These are phyloP conservation scores for Amauroascus niger DNA, from an alignment of 2,329 filamentous ascomycete species.

Conservation along the genomic window DNA sequence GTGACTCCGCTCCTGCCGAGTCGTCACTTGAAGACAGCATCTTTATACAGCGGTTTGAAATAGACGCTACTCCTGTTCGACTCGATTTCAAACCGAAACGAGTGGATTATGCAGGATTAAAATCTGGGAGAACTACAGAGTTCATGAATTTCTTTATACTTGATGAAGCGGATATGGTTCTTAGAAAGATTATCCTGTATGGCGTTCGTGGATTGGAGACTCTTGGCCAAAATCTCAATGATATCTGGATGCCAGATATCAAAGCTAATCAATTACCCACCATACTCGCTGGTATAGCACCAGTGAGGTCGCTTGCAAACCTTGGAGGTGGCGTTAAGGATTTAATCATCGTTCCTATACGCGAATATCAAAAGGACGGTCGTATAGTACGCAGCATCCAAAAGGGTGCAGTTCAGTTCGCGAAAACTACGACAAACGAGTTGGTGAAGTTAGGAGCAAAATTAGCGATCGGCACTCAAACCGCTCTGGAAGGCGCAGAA, in stretches of 20 bases:
- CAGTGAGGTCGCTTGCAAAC: constrained; percentile 82
- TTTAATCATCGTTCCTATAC: constrained; percentile 78
- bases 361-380: constrained; percentile 89
- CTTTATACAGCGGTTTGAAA: constrained; percentile 81
- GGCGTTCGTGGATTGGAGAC: constrained; percentile 85
- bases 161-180: constrained; percentile 74
- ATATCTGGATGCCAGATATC: constrained; percentile 94
- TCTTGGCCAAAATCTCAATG: constrained; percentile 79
- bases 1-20: constrained; percentile 46
- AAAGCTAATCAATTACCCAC: constrained; percentile 78
- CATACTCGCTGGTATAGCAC: constrained; percentile 78
- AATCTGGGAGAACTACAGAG: constrained; percentile 88
- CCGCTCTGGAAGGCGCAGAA: constrained; percentile 81
- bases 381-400: constrained; percentile 82
- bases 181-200: constrained; percentile 85
- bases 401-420: constrained; percentile 83
- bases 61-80: constrained; percentile 72
- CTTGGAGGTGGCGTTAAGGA: constrained; percentile 80
- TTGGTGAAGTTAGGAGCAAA: constrained; percentile 92
- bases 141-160: constrained; percentile 98
- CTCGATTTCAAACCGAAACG: constrained; percentile 97
- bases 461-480: constrained; percentile 87
- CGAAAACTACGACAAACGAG: constrained; percentile 85
- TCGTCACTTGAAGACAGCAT: constrained; percentile 60
- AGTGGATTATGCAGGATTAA: constrained; percentile 87